Evolutionary conservation across 768 basidiomycete species (phyloP), one percentile per base, ranked within the genome.

Genomic region (Chalciporus sphaerocephalus): DNA sequence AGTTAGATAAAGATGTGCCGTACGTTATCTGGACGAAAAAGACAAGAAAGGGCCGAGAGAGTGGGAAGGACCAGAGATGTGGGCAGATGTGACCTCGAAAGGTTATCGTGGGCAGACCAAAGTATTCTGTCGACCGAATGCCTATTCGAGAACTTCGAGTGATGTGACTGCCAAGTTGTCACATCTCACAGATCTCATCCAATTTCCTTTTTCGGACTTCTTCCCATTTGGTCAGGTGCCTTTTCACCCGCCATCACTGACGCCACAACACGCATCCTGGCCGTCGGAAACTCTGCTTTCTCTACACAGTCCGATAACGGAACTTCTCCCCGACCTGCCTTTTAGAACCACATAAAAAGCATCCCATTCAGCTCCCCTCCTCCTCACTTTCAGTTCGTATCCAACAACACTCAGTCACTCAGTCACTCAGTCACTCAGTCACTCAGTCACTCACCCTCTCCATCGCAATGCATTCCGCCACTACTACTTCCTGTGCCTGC

Each of bases 241-340:
- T 61, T 47, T 61, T 58, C 48, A 42, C 59, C 58, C 59, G 56
- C 62, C 64, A 64, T 66, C 62, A 66, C 45, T 64, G 62, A 57
- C 62, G 62, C 65, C 62, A 64, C 62, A 66, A 66, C 64, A 66
- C 59, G 62, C 59, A 66, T 64, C 64, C 48, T 50, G 47, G 8
- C 51, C 57, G 58, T 63, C 63, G 58, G 61, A 60, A 62, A 52
- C 57, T 61, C 57, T 62, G 48, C 52, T 49, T 56, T 55, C 49
- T 59, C 53, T 60, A 61, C 64, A 63, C 52, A 59, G 43, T 64
- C 62, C 62, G 62, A 64, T 64, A 64, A 64, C 65, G 62, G 62
- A 66, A 66, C 55, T 61, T 61, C 51, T 58, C 52, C 37, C 49
- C 60, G 59, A 52, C 51, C 50, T 56, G 58, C 54, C 60, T 53